Percentiles rank a stretch among this genome's conserved stretches.
Conservation (phyloP, 2,329 filamentous ascomycete species). For the Ophiobolus disseminans region DNA sequence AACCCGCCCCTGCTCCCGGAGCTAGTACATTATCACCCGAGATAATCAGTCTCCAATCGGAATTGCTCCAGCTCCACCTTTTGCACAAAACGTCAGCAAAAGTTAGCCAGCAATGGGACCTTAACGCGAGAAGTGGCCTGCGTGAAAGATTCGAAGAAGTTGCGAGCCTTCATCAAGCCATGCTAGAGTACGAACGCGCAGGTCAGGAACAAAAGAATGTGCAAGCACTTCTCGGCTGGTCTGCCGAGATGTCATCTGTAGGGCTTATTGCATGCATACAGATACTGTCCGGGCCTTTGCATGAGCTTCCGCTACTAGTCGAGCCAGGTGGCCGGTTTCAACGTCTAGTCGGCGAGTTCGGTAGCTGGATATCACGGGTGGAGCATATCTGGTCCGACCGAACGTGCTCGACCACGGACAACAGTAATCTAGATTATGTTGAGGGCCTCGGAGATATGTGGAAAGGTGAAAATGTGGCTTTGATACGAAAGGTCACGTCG, state of each 20-base stretch:
- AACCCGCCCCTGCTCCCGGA: constrained; percentile 34
- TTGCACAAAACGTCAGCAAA: constrained; percentile 38
- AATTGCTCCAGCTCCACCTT: constrained; percentile 49
- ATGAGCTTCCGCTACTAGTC: constrained; percentile 45
- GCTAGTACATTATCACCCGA: constrained; percentile 36
- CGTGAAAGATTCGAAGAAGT: constrained; percentile 47
- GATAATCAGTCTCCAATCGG: constrained; percentile 42
- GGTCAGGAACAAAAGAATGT: constrained; percentile 48
- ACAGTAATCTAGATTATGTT: constrained; percentile 23
- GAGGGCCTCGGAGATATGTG: constrained; percentile 44
- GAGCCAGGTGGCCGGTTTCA: constrained; percentile 43
- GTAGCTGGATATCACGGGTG: constrained; percentile 41
- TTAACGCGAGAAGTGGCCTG: constrained; percentile 40
- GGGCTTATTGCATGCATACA: constrained; percentile 46
- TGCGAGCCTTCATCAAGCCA: constrained; percentile 41
- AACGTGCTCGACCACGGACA: constrained; percentile 7
- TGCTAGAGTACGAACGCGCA: constrained; percentile 47
- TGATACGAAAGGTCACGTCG: constrained; percentile 44
- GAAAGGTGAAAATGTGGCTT: constrained; percentile 42
- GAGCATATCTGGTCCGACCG: constrained; percentile 36
- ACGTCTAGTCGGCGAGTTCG: constrained; percentile 39
- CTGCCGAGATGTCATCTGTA: constrained; percentile 28
- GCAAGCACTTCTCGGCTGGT: constrained; percentile 46
- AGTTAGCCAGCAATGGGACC: constrained; percentile 39
- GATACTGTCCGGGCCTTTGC: constrained; percentile 43